Base-by-base conservation (phyloP, 1,284 basidiomycete genomes). In the Trametes versicolor region DNA sequence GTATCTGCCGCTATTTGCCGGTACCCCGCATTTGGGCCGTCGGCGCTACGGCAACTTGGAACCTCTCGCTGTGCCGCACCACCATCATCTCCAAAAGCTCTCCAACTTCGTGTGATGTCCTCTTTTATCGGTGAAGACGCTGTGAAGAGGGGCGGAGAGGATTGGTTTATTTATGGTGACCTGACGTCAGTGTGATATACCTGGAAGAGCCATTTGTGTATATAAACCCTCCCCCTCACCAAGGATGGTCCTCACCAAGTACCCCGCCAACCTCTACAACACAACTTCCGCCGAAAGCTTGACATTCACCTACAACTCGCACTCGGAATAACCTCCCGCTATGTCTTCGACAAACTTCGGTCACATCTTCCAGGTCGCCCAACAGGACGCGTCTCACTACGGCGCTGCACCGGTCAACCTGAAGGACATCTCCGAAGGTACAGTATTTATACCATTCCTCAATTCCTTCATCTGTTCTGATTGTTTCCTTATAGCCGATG, bases 361-460 rank as follows among this genome's bases (percentile, higher is more conserved):
- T 21, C 58, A 62, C 23, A 43, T 71, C 39, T 57, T 68, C 25
- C 25, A 55, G 55, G 66, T 68, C 43, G 67, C 70, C 47, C 70
- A 68, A 47, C 56, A 64, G 41, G 70, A 72, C 43, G 67, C 71
- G 8, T 53, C 56, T 4, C 61, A 53, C 15, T 71, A 67, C 60
- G 60, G 62, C 32, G 52, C 62, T 6, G 62, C 63, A 3, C 64
- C 55, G 27, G 63, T 74, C 55, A 69, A 72, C 66, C 60, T 73
- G 50, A 72, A 74, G 63, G 70, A 64, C 61, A 73, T 73, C 41
- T 67, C 68, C 36, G 70, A 71, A 58, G 66, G 72, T 73, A 52
- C 29, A 62, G n/a, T 15, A 27, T 37, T 21, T 29, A 27, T 4
- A 27, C 12, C 2, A 21, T n/a, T 52, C 21, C 39, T n/a, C 9